Percentiles rank a stretch among this genome's conserved stretches.
These are phyloP conservation scores for Malus orientalis DNA, from an alignment of 306 rosid species.

Conservation along the genomic window DNA sequence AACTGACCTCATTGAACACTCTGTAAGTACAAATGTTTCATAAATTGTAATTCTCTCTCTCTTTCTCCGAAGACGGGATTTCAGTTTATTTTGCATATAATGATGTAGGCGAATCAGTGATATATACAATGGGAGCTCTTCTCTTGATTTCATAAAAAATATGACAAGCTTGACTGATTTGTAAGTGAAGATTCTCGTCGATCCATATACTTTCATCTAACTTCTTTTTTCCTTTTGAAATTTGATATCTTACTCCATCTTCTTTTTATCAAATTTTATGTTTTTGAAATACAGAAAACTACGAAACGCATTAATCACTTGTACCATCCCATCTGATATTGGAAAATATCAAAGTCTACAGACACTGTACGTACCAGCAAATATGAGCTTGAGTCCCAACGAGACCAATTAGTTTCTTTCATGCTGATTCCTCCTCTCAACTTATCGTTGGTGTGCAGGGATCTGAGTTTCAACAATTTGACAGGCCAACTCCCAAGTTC, in stretches of 20 bases:
- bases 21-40: slow-evolving; percentile 11
- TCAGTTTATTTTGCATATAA: not conserved
- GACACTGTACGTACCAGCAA: not conserved
- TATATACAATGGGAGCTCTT: slow-evolving; percentile 21
- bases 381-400: not conserved
- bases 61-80: not conserved
- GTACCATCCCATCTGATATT: slow-evolving; percentile 15
- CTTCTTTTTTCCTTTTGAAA: not conserved
- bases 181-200: slow-evolving; percentile 11
- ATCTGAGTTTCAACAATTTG: slow-evolving; percentile 25
- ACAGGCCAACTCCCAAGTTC: slow-evolving; percentile 17
- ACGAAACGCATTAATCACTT: slow-evolving; percentile 21
- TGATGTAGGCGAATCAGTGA: slow-evolving; percentile 20
- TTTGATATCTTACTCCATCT: not conserved
- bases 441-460: slow-evolving; percentile 6
- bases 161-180: slow-evolving; percentile 8
- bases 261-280: not conserved
- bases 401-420: not conserved
- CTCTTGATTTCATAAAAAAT: slow-evolving; percentile 11
- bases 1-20: not conserved
- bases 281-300: slow-evolving; percentile 4
- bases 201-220: not conserved
- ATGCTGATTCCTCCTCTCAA: not conserved
- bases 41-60: not conserved
- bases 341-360: slow-evolving; percentile 6